These are phyloP conservation scores for Puccinia coronata DNA, from an alignment of 1,284 basidiomycete species.

Conservation along the genomic window DNA sequence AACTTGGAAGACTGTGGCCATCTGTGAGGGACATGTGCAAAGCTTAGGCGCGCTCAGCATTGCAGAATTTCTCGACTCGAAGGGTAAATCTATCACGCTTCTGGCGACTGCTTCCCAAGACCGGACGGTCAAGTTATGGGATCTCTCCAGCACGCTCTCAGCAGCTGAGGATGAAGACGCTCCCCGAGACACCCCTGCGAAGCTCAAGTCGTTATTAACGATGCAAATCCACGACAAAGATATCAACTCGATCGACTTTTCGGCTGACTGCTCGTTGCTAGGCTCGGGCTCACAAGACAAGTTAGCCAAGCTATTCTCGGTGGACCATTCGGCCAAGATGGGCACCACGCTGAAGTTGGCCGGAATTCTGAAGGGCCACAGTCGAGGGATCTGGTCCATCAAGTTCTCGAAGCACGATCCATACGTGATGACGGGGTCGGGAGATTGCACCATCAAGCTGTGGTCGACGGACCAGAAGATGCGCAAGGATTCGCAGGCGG, in stretches of 20 bases:
- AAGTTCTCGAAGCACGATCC: constrained; percentile 80
- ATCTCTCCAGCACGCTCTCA: constrained; percentile 66
- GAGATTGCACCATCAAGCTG: constrained; percentile 88
- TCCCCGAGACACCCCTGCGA: constrained; percentile 57
- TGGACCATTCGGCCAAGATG: constrained; percentile 60
- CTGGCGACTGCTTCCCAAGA: constrained; percentile 95
- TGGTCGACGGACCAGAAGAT: constrained; percentile 91
- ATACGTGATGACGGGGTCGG: constrained; percentile 86
- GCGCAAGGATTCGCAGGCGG: constrained; percentile 69
- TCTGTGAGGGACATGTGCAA: constrained; percentile 92
- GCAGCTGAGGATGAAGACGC: constrained; percentile 55
- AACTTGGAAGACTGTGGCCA: constrained; percentile 74
- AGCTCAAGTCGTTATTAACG: constrained; percentile 79
- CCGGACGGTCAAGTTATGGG: constrained; percentile 98
- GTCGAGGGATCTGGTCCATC: constrained; percentile 93
- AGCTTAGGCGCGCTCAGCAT: constrained; percentile 87
- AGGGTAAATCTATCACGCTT: constrained; percentile 64
- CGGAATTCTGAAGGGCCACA: constrained; percentile 91
- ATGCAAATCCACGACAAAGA: constrained; percentile 96
- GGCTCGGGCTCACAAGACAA: constrained; percentile 95
- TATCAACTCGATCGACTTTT: constrained; percentile 92
- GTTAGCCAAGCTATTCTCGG: constrained; percentile 85
- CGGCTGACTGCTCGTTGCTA: constrained; percentile 84
- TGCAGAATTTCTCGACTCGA: constrained; percentile 39
- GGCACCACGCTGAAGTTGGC: constrained; percentile 67